Percentiles rank a stretch among this genome's conserved stretches.
Conservation (phyloP, 306 rosid species). For the Nissolia schottii region DNA sequence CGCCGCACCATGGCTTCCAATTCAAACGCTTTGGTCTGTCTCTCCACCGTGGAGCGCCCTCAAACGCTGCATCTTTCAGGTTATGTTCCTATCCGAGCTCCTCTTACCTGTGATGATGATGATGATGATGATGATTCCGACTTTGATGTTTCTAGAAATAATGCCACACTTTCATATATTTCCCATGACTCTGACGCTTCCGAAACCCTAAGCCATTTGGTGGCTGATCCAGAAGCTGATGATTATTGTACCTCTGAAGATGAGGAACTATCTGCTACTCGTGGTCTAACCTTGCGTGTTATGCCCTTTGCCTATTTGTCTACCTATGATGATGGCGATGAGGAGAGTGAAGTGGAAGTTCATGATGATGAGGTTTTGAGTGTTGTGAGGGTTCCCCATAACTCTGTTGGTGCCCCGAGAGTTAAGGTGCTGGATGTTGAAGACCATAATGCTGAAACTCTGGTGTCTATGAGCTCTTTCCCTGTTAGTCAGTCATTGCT, state of each 20-base stretch:
- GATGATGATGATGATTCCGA: conserved; percentile 25
- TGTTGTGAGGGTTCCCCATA: conserved; percentile 17
- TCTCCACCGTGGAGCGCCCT: background rate
- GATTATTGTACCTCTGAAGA: background rate
- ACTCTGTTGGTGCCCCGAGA: conserved; percentile 20
- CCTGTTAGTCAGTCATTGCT: conserved; percentile 14
- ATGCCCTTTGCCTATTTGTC: conserved; percentile 60
- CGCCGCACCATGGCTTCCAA: conserved; percentile 34
- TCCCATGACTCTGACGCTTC: conserved; percentile 28
- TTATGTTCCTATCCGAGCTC: conserved; percentile 55
- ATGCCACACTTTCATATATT: conserved; percentile 22
- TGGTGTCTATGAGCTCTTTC: conserved; percentile 8
- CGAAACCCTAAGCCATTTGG: conserved; percentile 26
- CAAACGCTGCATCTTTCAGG: conserved; percentile 24
- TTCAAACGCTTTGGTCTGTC: conserved; percentile 20
- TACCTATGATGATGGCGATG: conserved; percentile 35
- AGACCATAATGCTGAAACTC: conserved; percentile 8
- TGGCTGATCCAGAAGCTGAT: conserved; percentile 20
- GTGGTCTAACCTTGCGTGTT: conserved; percentile 13
- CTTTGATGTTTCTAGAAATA: conserved; percentile 22
- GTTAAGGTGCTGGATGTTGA: conserved; percentile 22
- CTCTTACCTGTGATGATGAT: conserved; percentile 41
- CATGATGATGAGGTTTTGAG: conserved; percentile 6
- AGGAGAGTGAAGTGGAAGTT: conserved; percentile 21
- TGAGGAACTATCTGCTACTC: conserved; percentile 18